Evolutionary conservation across 768 basidiomycete species (phyloP).

Genomic region (Gymnopilus dilepis): DNA sequence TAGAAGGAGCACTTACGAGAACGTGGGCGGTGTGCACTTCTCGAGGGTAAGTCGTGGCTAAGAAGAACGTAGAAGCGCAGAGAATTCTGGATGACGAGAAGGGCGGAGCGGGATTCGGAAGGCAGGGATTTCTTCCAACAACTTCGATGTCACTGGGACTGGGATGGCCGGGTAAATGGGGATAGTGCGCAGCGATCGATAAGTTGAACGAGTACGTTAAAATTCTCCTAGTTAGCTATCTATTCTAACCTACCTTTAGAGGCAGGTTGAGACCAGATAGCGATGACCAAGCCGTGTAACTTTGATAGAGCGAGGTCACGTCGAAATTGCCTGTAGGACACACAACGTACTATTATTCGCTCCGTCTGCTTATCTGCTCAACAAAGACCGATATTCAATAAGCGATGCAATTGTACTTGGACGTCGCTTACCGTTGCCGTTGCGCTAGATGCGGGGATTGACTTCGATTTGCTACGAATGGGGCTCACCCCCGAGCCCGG

Average conservation of each 20-base stretch:
- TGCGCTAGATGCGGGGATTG: not conserved
- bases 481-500: not conserved
- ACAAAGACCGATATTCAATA: too few relatives aligned
- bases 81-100: not conserved
- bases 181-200: not conserved
- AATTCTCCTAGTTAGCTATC: too few relatives aligned
- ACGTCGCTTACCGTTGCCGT: not conserved
- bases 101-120: conserved; percentile 2
- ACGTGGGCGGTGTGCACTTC: not conserved
- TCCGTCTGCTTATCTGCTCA: too few relatives aligned
- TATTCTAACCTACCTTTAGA: too few relatives aligned
- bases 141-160: not conserved
- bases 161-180: not conserved
- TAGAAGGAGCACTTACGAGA: not conserved
- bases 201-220: too few relatives aligned
- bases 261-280: not conserved
- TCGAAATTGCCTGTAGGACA: too few relatives aligned
- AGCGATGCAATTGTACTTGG: not conserved
- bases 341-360: too few relatives aligned
- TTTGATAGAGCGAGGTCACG: too few relatives aligned
- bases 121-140: not conserved
- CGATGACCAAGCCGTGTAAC: too few relatives aligned
- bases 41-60: not conserved
- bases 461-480: not conserved
- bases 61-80: not conserved